Percentiles rank a stretch among this genome's conserved stretches.
These are phyloP conservation scores for Diaporthe caulivora DNA, from an alignment of 2,329 filamentous ascomycete species.

Conservation along the genomic window DNA sequence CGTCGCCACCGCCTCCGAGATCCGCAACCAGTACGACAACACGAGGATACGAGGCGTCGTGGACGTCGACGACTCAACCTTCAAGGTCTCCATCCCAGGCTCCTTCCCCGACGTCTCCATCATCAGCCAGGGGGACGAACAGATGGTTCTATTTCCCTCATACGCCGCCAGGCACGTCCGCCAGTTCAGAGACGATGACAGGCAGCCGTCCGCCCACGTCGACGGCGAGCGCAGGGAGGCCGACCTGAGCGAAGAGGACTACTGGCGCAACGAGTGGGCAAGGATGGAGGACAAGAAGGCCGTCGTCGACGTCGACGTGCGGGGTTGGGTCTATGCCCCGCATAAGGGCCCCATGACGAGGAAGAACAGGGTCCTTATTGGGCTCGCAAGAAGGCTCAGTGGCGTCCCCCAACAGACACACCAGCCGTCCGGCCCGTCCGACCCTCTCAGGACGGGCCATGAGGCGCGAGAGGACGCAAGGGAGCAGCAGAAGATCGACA, in stretches of 20 bases:
- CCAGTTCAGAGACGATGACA: constrained; percentile 66
- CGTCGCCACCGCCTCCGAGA: constrained; percentile 68
- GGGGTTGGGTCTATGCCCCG: constrained; percentile 94
- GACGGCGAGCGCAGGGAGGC: constrained; percentile 43
- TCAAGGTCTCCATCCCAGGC: constrained; percentile 71
- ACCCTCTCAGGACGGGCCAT: constrained; percentile 45
- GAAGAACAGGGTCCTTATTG: constrained; percentile 88
- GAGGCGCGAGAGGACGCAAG: constrained; percentile 62
- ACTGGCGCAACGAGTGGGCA: constrained; percentile 84
- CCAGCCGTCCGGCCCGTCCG: constrained; percentile 47
- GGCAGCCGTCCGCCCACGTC: constrained; percentile 34
- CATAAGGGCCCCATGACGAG: constrained; percentile 86
- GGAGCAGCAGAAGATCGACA: constrained; percentile 76
- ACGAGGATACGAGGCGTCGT: constrained; percentile 57
- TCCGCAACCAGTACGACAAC: constrained; percentile 70
- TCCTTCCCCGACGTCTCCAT: constrained; percentile 90
- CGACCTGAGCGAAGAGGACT: constrained; percentile 73
- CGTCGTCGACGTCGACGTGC: constrained; percentile 92
- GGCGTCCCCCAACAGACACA: constrained; percentile 80
- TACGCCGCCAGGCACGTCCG: constrained; percentile 84
- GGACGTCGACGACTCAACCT: constrained; percentile 45
- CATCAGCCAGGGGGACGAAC: constrained; percentile 82
- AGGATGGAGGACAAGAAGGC: constrained; percentile 84
- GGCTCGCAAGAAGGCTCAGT: constrained; percentile 87
- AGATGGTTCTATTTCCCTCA: constrained; percentile 95